phyloP scores from a whole-genome alignment of 2,329 filamentous ascomycete species.

The Thermomyces lanuginosus region DNA sequence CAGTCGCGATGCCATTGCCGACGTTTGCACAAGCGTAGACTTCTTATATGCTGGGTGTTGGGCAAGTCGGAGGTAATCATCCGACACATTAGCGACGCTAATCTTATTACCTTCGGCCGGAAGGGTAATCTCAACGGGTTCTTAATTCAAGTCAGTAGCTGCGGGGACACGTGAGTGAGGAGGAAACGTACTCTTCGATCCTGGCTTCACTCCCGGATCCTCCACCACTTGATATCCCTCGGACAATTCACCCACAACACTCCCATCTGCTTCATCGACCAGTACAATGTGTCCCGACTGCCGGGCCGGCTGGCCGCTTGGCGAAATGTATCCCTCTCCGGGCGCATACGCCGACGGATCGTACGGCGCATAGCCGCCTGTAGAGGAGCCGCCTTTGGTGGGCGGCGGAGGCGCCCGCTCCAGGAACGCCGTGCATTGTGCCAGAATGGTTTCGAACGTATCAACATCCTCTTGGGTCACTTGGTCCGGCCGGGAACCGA shows the following conservation, averaged over 20 bases:
- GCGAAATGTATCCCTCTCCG: slow-evolving; percentile 56
- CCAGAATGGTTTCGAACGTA: slow-evolving; percentile 92
- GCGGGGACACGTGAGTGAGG: background rate
- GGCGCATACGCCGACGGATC: slow-evolving; percentile 68
- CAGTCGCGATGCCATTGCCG: slow-evolving; percentile 72
- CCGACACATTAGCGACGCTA: slow-evolving; percentile 31
- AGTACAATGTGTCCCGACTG: slow-evolving; percentile 57
- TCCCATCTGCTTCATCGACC: slow-evolving; percentile 89
- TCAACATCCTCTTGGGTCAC: slow-evolving; percentile 82
- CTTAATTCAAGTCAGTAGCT: slow-evolving; percentile 14
- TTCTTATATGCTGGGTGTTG: slow-evolving; percentile 84
- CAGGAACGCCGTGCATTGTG: slow-evolving; percentile 92
- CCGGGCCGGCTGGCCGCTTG: slow-evolving; percentile 5
- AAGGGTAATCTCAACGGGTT: slow-evolving; percentile 33
- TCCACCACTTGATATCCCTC: slow-evolving; percentile 70
- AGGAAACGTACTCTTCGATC: slow-evolving; percentile 63
- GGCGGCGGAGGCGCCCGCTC: slow-evolving; percentile 57
- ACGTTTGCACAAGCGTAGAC: slow-evolving; percentile 71
- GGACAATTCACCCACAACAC: slow-evolving; percentile 79
- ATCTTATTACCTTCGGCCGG: slow-evolving; percentile 33
- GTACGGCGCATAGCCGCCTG: slow-evolving; percentile 42
- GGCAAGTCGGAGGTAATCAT: slow-evolving; percentile 54
- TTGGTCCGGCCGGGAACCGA: slow-evolving; percentile 46
- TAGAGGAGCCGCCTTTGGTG: no score
- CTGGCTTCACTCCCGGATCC: slow-evolving; percentile 55